These are phyloP conservation scores for Pestalotiopsis sp. DNA, from an alignment of 2,329 filamentous ascomycete species.

Conservation along the genomic window DNA sequence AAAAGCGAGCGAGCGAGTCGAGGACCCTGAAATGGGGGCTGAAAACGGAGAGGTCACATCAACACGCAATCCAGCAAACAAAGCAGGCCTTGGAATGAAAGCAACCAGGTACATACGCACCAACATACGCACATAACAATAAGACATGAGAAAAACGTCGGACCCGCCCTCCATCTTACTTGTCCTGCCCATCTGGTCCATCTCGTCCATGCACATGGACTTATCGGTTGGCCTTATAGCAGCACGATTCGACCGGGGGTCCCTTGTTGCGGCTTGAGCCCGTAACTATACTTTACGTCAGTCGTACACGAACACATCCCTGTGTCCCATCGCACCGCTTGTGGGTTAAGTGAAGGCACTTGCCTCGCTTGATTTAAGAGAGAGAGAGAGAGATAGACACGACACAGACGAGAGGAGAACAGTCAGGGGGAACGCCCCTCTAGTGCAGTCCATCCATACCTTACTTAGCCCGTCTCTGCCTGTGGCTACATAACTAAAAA, in stretches of 20 bases:
- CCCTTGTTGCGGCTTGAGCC: slow-evolving; percentile 2
- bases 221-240: not conserved
- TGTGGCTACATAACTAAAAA: not conserved
- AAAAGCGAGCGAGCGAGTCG: not conserved
- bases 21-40: not conserved
- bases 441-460: not conserved
- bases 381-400: not conserved
- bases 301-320: slow-evolving; percentile 4
- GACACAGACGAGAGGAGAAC: not conserved
- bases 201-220: not conserved
- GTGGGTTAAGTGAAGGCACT: not conserved
- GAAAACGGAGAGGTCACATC: not conserved
- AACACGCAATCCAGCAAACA: not conserved
- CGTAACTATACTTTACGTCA: slow-evolving; percentile 4
- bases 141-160: not conserved
- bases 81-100: not conserved
- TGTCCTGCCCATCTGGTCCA: slow-evolving; percentile 3
- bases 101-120: not conserved
- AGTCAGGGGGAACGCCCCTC: not conserved
- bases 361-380: slow-evolving; percentile 6
- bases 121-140: not conserved
- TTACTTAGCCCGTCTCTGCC: not conserved
- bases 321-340: not conserved
- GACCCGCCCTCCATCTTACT: not conserved
- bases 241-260: not conserved